Conservation (phyloP, 2,329 filamentous ascomycete genomes). For the Beauveria australis region DNA sequence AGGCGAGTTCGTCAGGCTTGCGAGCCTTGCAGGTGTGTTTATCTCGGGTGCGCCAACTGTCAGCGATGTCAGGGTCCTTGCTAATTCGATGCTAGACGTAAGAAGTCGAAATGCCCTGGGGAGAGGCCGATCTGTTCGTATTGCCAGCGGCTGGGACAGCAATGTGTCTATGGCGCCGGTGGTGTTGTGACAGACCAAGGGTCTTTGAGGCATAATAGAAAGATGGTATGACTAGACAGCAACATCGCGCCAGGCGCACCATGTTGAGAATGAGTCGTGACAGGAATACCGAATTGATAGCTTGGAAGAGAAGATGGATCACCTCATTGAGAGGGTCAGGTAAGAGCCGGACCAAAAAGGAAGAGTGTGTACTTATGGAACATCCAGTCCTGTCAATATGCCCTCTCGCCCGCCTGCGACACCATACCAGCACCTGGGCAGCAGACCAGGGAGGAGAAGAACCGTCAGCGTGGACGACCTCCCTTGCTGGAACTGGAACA, state of each 20-base stretch:
- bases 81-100: conserved; percentile 27
- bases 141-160: conserved; percentile 38
- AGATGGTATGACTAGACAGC: conserved; percentile 12
- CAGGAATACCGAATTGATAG: conserved; percentile 27
- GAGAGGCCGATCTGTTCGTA: conserved; percentile 41
- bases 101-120: conserved; percentile 43
- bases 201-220: conserved; percentile 12
- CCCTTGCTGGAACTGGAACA: conserved; percentile 8
- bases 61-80: neutral
- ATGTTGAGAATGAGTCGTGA: conserved; percentile 11
- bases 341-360: neutral
- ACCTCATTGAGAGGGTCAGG: conserved; percentile 17
- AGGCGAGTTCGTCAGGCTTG: conserved; percentile 20
- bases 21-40: conserved; percentile 26
- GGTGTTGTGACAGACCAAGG: neutral
- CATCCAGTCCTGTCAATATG: neutral
- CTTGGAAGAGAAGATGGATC: conserved; percentile 20
- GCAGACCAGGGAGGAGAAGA: neutral
- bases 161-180: conserved; percentile 31
- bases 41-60: neutral
- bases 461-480: conserved; percentile 8
- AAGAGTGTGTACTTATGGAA: neutral
- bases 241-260: neutral
- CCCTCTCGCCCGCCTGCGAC: neutral
- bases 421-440: neutral